Conservation (phyloP, 1,284 basidiomycete species). For the Earliella scabrosa region DNA sequence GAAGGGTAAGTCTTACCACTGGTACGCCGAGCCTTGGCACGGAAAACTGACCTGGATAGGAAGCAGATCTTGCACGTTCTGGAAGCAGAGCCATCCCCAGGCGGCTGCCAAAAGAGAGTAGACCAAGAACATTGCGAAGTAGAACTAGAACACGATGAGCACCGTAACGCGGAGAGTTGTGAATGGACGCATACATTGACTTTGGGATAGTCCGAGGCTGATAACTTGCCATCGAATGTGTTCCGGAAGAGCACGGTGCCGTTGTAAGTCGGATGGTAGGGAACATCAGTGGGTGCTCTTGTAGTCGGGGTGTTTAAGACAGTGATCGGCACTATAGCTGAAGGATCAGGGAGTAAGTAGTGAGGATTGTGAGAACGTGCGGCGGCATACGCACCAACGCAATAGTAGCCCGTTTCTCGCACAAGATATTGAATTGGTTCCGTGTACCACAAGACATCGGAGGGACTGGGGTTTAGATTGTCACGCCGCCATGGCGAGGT, state of each 20-base stretch:
- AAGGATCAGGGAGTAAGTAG: not conserved
- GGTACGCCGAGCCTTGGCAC: too few relatives aligned
- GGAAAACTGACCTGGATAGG: slow-evolving; percentile 74
- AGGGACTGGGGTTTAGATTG: slow-evolving; percentile 54
- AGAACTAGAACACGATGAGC: slow-evolving; percentile 68
- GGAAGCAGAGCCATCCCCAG: slow-evolving; percentile 89
- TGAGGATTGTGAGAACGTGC: slow-evolving; percentile 15
- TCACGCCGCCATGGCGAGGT: slow-evolving; percentile 55
- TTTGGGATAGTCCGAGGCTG: slow-evolving; percentile 98
- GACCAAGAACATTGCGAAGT: slow-evolving; percentile 80
- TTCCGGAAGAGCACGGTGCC: slow-evolving; percentile 90
- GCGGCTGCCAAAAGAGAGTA: slow-evolving; percentile 71
- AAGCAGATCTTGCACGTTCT: slow-evolving; percentile 82
- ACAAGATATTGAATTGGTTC: slow-evolving; percentile 81
- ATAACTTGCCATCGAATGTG: slow-evolving; percentile 86
- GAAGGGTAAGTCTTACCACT: not conserved
- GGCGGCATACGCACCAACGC: slow-evolving; percentile 69
- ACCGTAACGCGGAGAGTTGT: not conserved
- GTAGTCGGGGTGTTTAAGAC: slow-evolving; percentile 43
- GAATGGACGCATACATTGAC: slow-evolving; percentile 74
- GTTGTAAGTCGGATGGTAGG: slow-evolving; percentile 79
- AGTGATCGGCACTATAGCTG: slow-evolving; percentile 87
- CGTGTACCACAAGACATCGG: slow-evolving; percentile 55
- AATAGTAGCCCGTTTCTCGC: slow-evolving; percentile 93
- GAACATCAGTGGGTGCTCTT: slow-evolving; percentile 51